Evolutionary conservation across 352 stramenopile genomes (phyloP), one percentile per base, ranked within the genome.

Genomic region (Phytophthora aleatoria): DNA sequence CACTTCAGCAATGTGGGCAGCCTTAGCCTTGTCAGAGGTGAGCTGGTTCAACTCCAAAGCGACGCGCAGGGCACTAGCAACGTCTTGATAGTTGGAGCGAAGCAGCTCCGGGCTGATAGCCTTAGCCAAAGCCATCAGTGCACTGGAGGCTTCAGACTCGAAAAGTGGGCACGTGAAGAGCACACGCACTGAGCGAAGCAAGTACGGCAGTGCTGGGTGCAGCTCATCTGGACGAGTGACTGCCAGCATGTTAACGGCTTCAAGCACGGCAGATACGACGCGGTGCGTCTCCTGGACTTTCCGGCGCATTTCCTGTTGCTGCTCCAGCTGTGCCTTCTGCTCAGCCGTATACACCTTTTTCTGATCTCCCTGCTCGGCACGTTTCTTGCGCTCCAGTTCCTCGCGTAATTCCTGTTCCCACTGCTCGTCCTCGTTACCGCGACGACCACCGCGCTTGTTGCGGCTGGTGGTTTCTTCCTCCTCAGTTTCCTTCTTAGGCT

Each of bases 341-440:
- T 92, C 79, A 13, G 66, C 33, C 8, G 79, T 79, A 45, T 86
- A 79, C 9, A 61, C 66, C 39, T 71, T 71, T 49, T 85, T 87
- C 54, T 71, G 70, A 62, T 75, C 76, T 13, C 69, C 69, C 27
- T 75, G 52, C 28, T 77, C 64, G 11, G 64, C 70, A 28, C 71
- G 74, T 55, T 91, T 92, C 69, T 92, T 92, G 36, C 70, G 69
- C 39, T 87, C 83, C 2, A 95, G 69, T 67, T 96, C 88, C 54
- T 94, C 83, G 12, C 88, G 88, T 57, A 92, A 60, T 49, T 95
- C 81, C 50, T 92, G 83, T 31, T 96, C 88, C 86, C 87, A 96
- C 43, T 89, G 80, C 36, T 95, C 87, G 16, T 96, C 88, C 36
- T 93, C 84, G 38, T 87, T 95, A 50, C 83, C 84, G 11, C 69